Percentiles rank a stretch among this genome's conserved stretches.
These are phyloP conservation scores for Rhynchosporium secalis DNA, from an alignment of 2,329 filamentous ascomycete species.

Conservation along the genomic window DNA sequence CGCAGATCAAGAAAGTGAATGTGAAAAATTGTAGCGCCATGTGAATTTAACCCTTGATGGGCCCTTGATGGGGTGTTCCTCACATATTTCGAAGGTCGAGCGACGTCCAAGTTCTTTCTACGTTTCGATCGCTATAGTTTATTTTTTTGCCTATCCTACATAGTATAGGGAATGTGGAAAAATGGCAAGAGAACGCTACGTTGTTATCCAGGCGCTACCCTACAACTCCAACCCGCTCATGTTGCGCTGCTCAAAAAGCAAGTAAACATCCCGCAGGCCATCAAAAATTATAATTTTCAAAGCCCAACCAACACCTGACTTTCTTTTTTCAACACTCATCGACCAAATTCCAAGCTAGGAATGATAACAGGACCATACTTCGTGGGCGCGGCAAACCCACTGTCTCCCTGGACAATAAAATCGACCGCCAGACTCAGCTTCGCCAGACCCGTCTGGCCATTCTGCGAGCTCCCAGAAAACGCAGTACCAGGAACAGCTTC, in stretches of 20 bases:
- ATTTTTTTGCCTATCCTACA: neutral
- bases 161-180: neutral
- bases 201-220: constrained; percentile 21
- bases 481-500: constrained; percentile 52
- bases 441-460: constrained; percentile 49
- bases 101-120: neutral
- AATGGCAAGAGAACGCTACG: neutral
- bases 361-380: constrained; percentile 98
- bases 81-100: no score
- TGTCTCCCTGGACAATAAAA: constrained; percentile 94
- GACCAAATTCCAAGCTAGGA: constrained; percentile 77
- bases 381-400: constrained; percentile 75
- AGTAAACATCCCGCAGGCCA: neutral
- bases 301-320: neutral
- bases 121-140: neutral
- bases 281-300: constrained; percentile 15
- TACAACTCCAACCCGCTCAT: constrained; percentile 26
- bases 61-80: no score
- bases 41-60: no score
- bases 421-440: constrained; percentile 89
- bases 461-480: constrained; percentile 39
- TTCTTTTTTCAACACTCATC: constrained; percentile 42
- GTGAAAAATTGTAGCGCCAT: no score
- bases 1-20: no score
- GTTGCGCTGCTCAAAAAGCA: constrained; percentile 14